Evolutionary conservation across 1,139 yeast species (phyloP).

Genomic region (Candida freyschussii): DNA sequence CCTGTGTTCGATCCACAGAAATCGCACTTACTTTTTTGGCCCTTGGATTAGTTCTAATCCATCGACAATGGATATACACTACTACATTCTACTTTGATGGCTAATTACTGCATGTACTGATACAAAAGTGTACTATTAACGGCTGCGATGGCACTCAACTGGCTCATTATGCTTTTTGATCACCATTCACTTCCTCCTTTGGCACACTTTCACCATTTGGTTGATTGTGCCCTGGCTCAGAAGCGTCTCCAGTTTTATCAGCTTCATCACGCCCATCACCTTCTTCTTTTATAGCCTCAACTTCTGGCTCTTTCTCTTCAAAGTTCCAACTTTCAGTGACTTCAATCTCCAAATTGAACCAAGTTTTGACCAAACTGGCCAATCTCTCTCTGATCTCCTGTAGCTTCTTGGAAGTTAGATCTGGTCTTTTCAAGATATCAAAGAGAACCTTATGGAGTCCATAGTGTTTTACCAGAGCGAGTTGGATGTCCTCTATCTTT

Average conservation of each 20-base stretch:
- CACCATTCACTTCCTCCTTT: too few relatives aligned
- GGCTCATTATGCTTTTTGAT: too few relatives aligned
- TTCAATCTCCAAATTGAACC: constrained; percentile 17
- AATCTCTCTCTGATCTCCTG: constrained; percentile 18
- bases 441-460: constrained; percentile 29
- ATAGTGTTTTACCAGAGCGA: constrained; percentile 25
- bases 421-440: constrained; percentile 32
- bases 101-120: too few relatives aligned
- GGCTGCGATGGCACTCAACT: too few relatives aligned
- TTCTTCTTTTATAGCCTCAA: constrained; percentile 11
- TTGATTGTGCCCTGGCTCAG: too few relatives aligned
- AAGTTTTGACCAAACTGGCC: constrained; percentile 20
- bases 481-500: constrained; percentile 11
- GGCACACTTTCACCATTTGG: too few relatives aligned
- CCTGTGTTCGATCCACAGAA: constrained; percentile 84
- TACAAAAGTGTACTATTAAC: too few relatives aligned
- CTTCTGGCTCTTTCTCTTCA: constrained; percentile 22
- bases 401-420: constrained; percentile 16
- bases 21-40: too few relatives aligned
- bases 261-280: constrained; percentile 1
- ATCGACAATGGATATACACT: too few relatives aligned
- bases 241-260: too few relatives aligned
- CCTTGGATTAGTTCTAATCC: too few relatives aligned
- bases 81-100: too few relatives aligned
- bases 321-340: constrained; percentile 22